Base-by-base conservation (phyloP, 352 stramenopile species). In the Phytopythium delawarense region DNA sequence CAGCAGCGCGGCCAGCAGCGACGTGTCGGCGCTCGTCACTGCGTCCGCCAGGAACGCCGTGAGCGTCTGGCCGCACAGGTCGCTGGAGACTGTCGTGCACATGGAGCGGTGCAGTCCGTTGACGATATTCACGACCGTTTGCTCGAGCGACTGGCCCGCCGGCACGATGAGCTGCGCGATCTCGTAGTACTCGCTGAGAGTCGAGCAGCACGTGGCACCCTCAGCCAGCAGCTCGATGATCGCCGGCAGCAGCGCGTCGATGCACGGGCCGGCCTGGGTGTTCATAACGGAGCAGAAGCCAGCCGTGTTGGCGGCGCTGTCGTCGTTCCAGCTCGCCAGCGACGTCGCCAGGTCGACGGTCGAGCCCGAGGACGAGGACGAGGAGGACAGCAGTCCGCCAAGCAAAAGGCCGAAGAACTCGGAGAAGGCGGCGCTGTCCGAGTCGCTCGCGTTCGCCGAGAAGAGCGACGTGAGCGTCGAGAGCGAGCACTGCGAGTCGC, bases 261-360 rank as follows among this genome's bases (percentile, higher is more conserved):
- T 59, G 45, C 79, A 89, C 4, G 79, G 79, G 0, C 66, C 74
- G 9, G 81, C 75, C 49, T 77, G 55, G 0, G 54, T 54, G 63
- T 89, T 87, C 77, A 89, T 89, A 65, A 74, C 67, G 35, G 55
- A 72, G 63, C 79, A 89, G 52, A 89, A 89, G 7, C 69, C 73
- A 25, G 71, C 50, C 37, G 73, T 71, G 45, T 74, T 79, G 52
- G 64, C 76, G 13, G 37, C 40, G 57, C 71, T 63, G 54, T 81
- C 65, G 21, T 64, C 69, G 44, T 65, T 74, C 75, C 75, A 89
- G 12, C 54, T 66, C 7, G 74, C 61, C 45, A 89, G 64, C 15
- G 69, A 52, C 7, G 52, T 62, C 23, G 67, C 39, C 11, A 81
- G 46, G n/a, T 74, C 64, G 35, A 69, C 60, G 0, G 61, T 61